Evolutionary conservation across 768 basidiomycete species (phyloP).

Genomic region (Mycena latifolia): DNA sequence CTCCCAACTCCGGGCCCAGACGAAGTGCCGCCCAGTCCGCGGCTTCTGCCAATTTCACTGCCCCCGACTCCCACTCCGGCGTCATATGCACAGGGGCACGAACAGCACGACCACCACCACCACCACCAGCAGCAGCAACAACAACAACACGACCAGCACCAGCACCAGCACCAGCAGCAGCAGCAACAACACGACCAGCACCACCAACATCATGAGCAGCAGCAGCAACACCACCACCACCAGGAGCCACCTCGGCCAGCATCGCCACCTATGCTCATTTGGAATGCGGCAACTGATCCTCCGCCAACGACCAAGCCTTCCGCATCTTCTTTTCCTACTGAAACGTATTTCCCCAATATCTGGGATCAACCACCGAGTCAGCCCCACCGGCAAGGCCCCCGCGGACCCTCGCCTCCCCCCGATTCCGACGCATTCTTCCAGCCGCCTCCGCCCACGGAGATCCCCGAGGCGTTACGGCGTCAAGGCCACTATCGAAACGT

Average conservation of each 20-base stretch:
- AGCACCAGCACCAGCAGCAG: slow-evolving; percentile 22
- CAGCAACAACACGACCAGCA: slow-evolving; percentile 26
- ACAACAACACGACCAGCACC: slow-evolving; percentile 35
- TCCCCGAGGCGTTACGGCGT: slow-evolving; percentile 74
- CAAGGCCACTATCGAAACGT: slow-evolving; percentile 83
- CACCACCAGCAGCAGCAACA: slow-evolving; percentile 34
- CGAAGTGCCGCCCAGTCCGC: slow-evolving; percentile 75
- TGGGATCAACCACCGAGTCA: slow-evolving; percentile 80
- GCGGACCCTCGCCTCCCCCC: slow-evolving; percentile 48
- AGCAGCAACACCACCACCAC: slow-evolving; percentile 31
- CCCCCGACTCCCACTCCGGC: slow-evolving; percentile 57
- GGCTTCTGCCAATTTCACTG: slow-evolving; percentile 60
- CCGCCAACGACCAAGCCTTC: slow-evolving; percentile 76
- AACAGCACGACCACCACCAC: not conserved
- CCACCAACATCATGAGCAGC: not conserved
- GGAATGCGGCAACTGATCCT: slow-evolving; percentile 86
- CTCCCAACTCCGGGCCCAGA: slow-evolving; percentile 72
- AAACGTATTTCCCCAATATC: slow-evolving; percentile 85
- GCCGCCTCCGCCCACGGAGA: slow-evolving; percentile 68
- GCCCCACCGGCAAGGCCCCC: slow-evolving; percentile 49
- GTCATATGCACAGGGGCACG: slow-evolving; percentile 32
- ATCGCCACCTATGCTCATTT: slow-evolving; percentile 77
- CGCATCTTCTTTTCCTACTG: slow-evolving; percentile 71
- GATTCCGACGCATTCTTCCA: slow-evolving; percentile 68
- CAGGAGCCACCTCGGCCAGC: slow-evolving; percentile 55